Evolutionary conservation across 164 flowering plant species (phyloP), one percentile per base, ranked within the genome.

Genomic region (Umbellularia californica): DNA sequence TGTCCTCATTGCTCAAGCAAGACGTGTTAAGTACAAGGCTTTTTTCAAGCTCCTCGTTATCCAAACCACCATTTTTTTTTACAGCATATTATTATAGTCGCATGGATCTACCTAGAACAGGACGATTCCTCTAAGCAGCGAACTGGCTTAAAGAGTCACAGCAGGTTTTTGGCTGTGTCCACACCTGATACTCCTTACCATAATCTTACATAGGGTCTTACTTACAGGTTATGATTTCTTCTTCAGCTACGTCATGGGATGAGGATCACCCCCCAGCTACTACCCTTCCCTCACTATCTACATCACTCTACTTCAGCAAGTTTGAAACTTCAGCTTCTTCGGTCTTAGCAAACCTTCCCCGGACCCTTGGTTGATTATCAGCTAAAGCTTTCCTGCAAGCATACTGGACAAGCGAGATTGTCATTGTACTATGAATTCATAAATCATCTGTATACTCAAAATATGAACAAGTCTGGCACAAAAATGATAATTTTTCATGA

Each of bases 321-420:
- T 55, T 55, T 17, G 60, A 55, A 55, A 62, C 78, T 9, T 91
- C 90, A 2, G 79, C 70, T 74, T 92, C 96, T 72, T 91, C 94
- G 0, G 90, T 90, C 87, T 87, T 96, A 1, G 99, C 99, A 82
- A 96, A 96, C 84, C 99, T 87, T 77, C 99, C 99, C 1, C 99
- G 92, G 75, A 96, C 83, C 79, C 99, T 87, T 24, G 99, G 99
- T 76, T 96, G 99, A 76, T 85, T 93, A 82, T 95, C 99, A 13
- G 99, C 99, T 27, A 95, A 84, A 66, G 98, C 99, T 83, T 96
- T 96, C 90, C 99, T 89, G 86, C 99, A 96, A 58, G 99, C 99
- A 86, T 96, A 96, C 99, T 96, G 91, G 55, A 80, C 79, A 65
- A 73, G 35, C 47, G 14, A 67, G 11, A 41, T 41, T 41, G 25